These are phyloP conservation scores for Cylindrotheca closterium DNA, from an alignment of 108 stramenopile species.

Conservation along the genomic window DNA sequence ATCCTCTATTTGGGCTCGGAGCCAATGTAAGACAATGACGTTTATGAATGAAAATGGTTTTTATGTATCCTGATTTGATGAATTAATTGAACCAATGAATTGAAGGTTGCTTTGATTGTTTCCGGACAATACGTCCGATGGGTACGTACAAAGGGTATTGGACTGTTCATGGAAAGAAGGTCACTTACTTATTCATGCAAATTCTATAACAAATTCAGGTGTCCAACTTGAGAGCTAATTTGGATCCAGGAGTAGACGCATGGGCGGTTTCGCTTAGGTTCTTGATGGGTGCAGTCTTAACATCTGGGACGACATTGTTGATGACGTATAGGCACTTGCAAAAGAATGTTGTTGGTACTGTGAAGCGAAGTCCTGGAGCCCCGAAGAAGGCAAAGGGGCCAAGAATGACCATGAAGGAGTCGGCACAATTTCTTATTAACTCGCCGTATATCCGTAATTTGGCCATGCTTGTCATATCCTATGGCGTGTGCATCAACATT, in stretches of 20 bases:
- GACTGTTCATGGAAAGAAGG: neutral
- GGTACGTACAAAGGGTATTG: conserved; percentile 34
- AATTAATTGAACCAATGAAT: too few relatives aligned
- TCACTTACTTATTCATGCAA: neutral
- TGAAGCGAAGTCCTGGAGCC: conserved; percentile 56
- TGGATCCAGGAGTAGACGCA: conserved; percentile 88
- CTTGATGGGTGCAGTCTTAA: conserved; percentile 93
- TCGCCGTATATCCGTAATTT: conserved; percentile 91
- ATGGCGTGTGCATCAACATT: conserved; percentile 99
- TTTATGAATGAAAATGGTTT: too few relatives aligned
- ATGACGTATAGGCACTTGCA: conserved; percentile 89
- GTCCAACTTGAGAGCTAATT: conserved; percentile 67
- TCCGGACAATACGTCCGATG: conserved; percentile 94
- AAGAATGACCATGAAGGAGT: conserved; percentile 89
- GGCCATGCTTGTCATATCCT: conserved; percentile 92
- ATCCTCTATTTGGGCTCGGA: conserved; percentile 95
- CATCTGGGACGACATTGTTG: conserved; percentile 77
- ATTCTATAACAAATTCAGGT: conserved; percentile 15
- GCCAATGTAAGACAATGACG: conserved; percentile 79
- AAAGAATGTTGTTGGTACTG: conserved; percentile 79
- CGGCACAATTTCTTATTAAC: conserved; percentile 89
- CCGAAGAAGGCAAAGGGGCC: conserved; percentile 47
- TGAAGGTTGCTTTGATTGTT: conserved; percentile 85
- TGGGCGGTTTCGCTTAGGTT: conserved; percentile 92
- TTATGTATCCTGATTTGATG: too few relatives aligned